Conservation (phyloP, 2,329 filamentous ascomycete genomes). For the Penicillium sp. region DNA sequence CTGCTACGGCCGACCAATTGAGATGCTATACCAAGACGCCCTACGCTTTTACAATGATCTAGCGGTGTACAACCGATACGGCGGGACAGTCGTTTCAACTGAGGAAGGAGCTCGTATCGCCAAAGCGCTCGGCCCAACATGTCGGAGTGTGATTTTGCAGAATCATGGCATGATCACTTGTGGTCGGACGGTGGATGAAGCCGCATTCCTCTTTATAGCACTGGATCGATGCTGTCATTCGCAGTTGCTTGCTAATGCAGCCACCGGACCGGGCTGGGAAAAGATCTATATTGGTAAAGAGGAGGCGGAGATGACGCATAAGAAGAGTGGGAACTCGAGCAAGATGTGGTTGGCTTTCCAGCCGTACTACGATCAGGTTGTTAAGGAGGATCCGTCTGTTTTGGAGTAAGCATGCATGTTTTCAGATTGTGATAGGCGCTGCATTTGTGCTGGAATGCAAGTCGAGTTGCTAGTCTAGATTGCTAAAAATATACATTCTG, state of each 20-base stretch:
- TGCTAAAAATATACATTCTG: not conserved
- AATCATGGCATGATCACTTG: slow-evolving; percentile 71
- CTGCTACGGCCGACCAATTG: slow-evolving; percentile 43
- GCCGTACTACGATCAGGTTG: not conserved
- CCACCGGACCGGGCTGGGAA: slow-evolving; percentile 50
- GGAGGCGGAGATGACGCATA: slow-evolving; percentile 1
- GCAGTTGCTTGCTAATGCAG: slow-evolving; percentile 60
- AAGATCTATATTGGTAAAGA: slow-evolving; percentile 36
- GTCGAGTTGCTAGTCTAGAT: not conserved
- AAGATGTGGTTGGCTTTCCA: slow-evolving; percentile 2
- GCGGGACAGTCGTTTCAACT: slow-evolving; percentile 60
- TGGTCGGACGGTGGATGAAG: slow-evolving; percentile 68
- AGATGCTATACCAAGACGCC: slow-evolving; percentile 31
- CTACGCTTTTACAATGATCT: slow-evolving; percentile 43
- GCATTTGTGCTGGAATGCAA: no score
- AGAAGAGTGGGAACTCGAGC: slow-evolving; percentile 2
- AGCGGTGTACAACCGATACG: slow-evolving; percentile 63
- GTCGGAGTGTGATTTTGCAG: slow-evolving; percentile 60
- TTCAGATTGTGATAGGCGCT: no score
- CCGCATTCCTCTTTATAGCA: slow-evolving; percentile 59
- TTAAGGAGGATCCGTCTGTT: not conserved
- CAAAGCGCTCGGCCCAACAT: slow-evolving; percentile 58
- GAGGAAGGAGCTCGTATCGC: slow-evolving; percentile 65
- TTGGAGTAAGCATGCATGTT: not conserved
- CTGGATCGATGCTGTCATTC: slow-evolving; percentile 67